These are phyloP conservation scores for Mycena vulgaris DNA, from an alignment of 768 basidiomycete species.

Conservation along the genomic window DNA sequence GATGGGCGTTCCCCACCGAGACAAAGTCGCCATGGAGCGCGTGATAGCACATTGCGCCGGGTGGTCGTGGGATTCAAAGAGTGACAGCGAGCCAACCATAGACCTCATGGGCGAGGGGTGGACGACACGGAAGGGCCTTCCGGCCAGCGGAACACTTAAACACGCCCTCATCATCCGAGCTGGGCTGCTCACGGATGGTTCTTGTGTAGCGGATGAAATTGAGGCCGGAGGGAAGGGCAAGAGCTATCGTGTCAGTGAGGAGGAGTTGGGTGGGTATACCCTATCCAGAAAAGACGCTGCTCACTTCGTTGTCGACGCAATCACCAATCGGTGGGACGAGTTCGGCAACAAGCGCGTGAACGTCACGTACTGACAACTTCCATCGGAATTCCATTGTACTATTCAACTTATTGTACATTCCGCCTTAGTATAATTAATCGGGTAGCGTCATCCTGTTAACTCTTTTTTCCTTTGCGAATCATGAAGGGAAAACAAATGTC, in stretches of 20 bases:
- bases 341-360: constrained; percentile 66
- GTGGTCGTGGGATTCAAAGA: constrained; percentile 61
- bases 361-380: constrained; percentile 60
- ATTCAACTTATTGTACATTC: too few species aligned
- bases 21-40: constrained; percentile 75
- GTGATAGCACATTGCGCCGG: constrained; percentile 64
- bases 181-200: constrained; percentile 72
- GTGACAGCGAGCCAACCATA: constrained; percentile 54
- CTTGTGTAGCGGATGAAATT: constrained; percentile 58
- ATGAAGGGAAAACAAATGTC: too few species aligned
- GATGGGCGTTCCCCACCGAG: constrained; percentile 66
- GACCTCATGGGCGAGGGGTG: constrained; percentile 64
- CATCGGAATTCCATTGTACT: too few species aligned
- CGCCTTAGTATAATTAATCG: too few species aligned
- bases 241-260: constrained; percentile 61
- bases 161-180: constrained; percentile 68
- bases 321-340: constrained; percentile 64
- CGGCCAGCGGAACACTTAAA: constrained; percentile 59
- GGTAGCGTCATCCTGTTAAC: too few species aligned
- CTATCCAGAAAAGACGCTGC: constrained; percentile 76
- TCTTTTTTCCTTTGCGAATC: too few species aligned
- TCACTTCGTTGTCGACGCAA: constrained; percentile 71
- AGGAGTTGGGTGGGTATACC: constrained; percentile 63
- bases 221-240: constrained; percentile 45
- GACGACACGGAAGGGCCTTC: constrained; percentile 59